Conservation (phyloP, 2,329 filamentous ascomycete genomes). For the Hymenoscyphus repandus region DNA sequence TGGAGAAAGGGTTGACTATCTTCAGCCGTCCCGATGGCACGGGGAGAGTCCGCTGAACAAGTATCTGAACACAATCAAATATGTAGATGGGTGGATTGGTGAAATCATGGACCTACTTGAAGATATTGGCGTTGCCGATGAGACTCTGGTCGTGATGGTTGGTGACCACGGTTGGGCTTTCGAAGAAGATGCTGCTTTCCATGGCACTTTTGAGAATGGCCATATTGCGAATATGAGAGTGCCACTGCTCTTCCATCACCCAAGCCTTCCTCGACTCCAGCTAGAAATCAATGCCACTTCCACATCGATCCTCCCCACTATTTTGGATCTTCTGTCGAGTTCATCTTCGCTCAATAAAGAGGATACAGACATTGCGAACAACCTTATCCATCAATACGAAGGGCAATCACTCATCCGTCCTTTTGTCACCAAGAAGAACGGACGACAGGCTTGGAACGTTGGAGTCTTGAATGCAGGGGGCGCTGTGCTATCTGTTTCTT, state of each 20-base stretch:
- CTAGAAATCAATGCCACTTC: slow-evolving; percentile 36
- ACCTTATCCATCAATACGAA: slow-evolving; percentile 40
- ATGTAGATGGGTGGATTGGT: slow-evolving; percentile 6
- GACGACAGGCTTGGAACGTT: slow-evolving; percentile 29
- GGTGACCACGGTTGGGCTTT: slow-evolving; percentile 42
- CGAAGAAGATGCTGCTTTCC: slow-evolving; percentile 34
- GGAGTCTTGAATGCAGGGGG: slow-evolving; percentile 28
- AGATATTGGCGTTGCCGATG: slow-evolving; percentile 38
- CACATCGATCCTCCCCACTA: slow-evolving; percentile 40
- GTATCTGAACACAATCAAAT: slow-evolving; percentile 39
- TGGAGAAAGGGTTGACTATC: slow-evolving; percentile 28
- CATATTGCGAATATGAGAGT: slow-evolving; percentile 41
- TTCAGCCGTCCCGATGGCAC: slow-evolving; percentile 21
- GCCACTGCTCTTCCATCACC: slow-evolving; percentile 40
- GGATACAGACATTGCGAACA: slow-evolving; percentile 32
- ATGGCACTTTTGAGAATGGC: slow-evolving; percentile 38
- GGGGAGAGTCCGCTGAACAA: slow-evolving; percentile 29
- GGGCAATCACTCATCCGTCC: slow-evolving; percentile 42
- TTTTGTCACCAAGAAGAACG: slow-evolving; percentile 31
- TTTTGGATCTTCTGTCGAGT: slow-evolving; percentile 39
- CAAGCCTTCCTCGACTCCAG: slow-evolving; percentile 37
- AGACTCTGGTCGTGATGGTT: slow-evolving; percentile 41
- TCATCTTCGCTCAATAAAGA: slow-evolving; percentile 35
- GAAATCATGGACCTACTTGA: slow-evolving; percentile 30
- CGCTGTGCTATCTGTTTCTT: slow-evolving; percentile 22